Evolutionary conservation across 306 rosid species (phyloP).

Genomic region (Cicer judaicum): DNA sequence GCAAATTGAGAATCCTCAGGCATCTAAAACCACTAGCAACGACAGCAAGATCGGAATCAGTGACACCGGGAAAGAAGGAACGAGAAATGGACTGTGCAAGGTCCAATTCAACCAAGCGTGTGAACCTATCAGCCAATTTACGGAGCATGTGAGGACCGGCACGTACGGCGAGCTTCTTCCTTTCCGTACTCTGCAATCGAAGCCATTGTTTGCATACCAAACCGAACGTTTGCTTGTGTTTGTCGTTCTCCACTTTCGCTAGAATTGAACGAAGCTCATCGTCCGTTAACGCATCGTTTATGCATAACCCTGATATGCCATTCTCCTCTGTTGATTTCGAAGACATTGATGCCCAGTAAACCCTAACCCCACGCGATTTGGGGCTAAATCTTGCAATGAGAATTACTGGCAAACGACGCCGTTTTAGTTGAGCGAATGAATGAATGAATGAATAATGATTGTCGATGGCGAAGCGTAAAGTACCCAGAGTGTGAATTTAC

Average conservation of each 20-base stretch:
- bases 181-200: slow-evolving; percentile 81
- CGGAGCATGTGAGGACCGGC: slow-evolving; percentile 92
- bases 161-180: slow-evolving; percentile 89
- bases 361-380: slow-evolving; percentile 37
- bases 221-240: slow-evolving; percentile 84
- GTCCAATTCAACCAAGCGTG: slow-evolving; percentile 71
- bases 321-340: slow-evolving; percentile 32
- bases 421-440: slow-evolving; percentile 4
- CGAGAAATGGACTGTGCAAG: slow-evolving; percentile 89
- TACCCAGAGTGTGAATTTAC: slow-evolving; percentile 19
- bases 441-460: background rate
- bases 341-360: slow-evolving; percentile 52
- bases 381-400: slow-evolving; percentile 28
- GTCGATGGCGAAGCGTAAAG: background rate
- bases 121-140: slow-evolving; percentile 82
- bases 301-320: slow-evolving; percentile 49
- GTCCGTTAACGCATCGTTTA: slow-evolving; percentile 70
- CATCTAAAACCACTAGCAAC: slow-evolving; percentile 71
- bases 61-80: slow-evolving; percentile 93
- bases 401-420: background rate
- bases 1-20: slow-evolving; percentile 73
- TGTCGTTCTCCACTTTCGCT: slow-evolving; percentile 61
- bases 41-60: slow-evolving; percentile 82
- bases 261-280: slow-evolving; percentile 87
- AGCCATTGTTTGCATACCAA: slow-evolving; percentile 93